Evolutionary conservation across 108 stramenopile species (phyloP), one percentile per base, ranked within the genome.

Genomic region (Asterionellopsis glacialis): DNA sequence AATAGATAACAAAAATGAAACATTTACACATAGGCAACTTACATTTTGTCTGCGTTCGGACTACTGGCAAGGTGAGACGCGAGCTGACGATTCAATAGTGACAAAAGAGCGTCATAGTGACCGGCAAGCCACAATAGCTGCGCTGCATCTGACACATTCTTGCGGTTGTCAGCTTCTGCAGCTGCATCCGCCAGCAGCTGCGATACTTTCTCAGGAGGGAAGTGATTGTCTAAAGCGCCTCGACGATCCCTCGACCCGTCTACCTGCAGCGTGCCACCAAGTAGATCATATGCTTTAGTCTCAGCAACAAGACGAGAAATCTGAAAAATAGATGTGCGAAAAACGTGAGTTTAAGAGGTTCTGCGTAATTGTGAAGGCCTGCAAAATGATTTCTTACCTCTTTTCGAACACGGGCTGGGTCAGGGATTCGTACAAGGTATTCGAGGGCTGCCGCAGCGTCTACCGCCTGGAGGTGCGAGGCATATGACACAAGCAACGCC

Each of bases 121-220:
- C 76, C 77, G 1, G 81, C 67, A 39, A 82, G 65, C 9, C 65
- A 55, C 0, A 79, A 64, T 28, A 82, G 59, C 50, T 82, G 75
- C 10, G 67, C 76, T 18, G 81, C 77, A 63, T 69, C 82, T 18
- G 63, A 57, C 13, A 67, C 33, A 19, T 64, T 81, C 24, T 75
- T 72, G 18, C 54, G 69, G 23, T 70, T 53, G 27, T 64, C 45
- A 12, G 74, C 65, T 40, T 67, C 63, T 41, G 61, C 51, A 13
- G 81, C 81, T 23, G 73, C 70, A 41, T 80, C 81, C 16, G 53
- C 61, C 21, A 87, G 79, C 14, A 87, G 33, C 14, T 63, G 55
- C 1, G 74, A 79, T 21, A 77, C 72, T 44, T 90, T 83, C 3
- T 63, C 69, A 21, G 69, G 66, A 33, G 72, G 56, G 51, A 90